A percentile compares a stretch with the other conserved stretches of the same genome.
Evolutionary conservation across 371 early-diverging fungal species (phyloP).

Genomic region (Sporodiniella umbellata): DNA sequence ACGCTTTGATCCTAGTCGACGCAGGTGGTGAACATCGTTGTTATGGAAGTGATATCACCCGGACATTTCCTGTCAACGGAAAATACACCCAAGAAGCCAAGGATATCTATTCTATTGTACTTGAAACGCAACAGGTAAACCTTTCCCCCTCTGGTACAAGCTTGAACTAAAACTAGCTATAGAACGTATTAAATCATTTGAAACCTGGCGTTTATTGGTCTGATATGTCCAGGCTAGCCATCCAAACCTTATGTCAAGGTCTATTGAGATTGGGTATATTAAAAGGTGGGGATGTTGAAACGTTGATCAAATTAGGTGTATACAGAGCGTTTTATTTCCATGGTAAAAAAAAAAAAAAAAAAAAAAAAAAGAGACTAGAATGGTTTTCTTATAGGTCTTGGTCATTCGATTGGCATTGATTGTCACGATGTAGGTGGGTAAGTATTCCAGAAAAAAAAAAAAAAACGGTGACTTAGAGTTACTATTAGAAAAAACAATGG

Average conservation of each 20-base stretch:
- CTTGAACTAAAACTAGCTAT: too few relatives aligned
- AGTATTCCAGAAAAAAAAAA: not conserved
- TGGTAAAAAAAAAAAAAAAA: too few relatives aligned
- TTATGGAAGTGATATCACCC: slow-evolving; percentile 83
- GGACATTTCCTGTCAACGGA: slow-evolving; percentile 79
- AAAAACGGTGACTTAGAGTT: not conserved
- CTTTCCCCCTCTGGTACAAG: too few relatives aligned
- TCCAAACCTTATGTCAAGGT: slow-evolving; percentile 60
- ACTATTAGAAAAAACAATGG: slow-evolving; percentile 1
- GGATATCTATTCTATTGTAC: slow-evolving; percentile 72
- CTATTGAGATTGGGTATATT: slow-evolving; percentile 71
- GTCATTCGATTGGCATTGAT: slow-evolving; percentile 73
- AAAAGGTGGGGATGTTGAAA: slow-evolving; percentile 61
- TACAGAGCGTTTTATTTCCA: slow-evolving; percentile 85
- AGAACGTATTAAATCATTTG: slow-evolving; percentile 51
- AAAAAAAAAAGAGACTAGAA: too few relatives aligned
- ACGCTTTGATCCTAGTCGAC: slow-evolving; percentile 68
- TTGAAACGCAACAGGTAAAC: slow-evolving; percentile 65
- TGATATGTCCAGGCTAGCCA: slow-evolving; percentile 83
- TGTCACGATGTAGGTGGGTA: slow-evolving; percentile 91
- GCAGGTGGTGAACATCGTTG: slow-evolving; percentile 73
- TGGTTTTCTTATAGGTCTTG: slow-evolving; percentile 22
- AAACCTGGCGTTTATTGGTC: slow-evolving; percentile 84
- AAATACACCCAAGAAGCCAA: slow-evolving; percentile 65
- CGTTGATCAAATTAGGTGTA: slow-evolving; percentile 59